Evolutionary conservation across 305 asterid genomes (phyloP).

Genomic region (Caryopteris hybrid): DNA sequence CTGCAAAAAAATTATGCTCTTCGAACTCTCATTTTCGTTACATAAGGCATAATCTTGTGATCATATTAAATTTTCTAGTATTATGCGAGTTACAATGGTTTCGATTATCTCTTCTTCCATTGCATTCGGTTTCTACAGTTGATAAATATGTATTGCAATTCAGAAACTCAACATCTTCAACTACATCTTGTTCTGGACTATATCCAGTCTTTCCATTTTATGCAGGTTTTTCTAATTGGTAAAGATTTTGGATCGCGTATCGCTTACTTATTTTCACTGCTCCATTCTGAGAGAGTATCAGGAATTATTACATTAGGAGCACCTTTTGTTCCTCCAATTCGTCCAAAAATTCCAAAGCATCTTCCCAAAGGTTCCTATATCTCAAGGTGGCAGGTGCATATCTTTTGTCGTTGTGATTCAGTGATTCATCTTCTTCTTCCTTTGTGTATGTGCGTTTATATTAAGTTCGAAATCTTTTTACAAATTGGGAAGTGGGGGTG

Average conservation of each 20-base stretch:
- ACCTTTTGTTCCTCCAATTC: conserved; percentile 37
- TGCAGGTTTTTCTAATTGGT: conserved; percentile 41
- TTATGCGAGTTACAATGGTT: not conserved
- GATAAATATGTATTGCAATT: no score
- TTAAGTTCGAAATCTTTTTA: no score
- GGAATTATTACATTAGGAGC: conserved; percentile 45
- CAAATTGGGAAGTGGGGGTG: no score
- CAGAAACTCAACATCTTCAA: no score
- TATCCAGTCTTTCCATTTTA: not conserved
- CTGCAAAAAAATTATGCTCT: not conserved
- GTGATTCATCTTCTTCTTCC: no score
- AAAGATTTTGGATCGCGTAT: conserved; percentile 55
- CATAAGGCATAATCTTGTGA: not conserved
- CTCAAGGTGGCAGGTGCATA: conserved; percentile 49
- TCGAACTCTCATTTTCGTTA: not conserved
- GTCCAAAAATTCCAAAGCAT: conserved; percentile 16
- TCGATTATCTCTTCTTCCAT: not conserved
- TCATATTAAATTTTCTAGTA: not conserved
- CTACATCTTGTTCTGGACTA: no score
- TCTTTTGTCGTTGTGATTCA: not conserved
- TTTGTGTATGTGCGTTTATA: no score
- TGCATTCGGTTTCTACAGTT: no score
- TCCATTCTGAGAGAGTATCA: conserved; percentile 31
- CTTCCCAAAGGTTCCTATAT: conserved; percentile 42
- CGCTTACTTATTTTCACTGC: conserved; percentile 40